These are phyloP conservation scores for Trichodelitschia bisporula DNA, from an alignment of 495 filamentous ascomycete genomes.

Conservation along the genomic window DNA sequence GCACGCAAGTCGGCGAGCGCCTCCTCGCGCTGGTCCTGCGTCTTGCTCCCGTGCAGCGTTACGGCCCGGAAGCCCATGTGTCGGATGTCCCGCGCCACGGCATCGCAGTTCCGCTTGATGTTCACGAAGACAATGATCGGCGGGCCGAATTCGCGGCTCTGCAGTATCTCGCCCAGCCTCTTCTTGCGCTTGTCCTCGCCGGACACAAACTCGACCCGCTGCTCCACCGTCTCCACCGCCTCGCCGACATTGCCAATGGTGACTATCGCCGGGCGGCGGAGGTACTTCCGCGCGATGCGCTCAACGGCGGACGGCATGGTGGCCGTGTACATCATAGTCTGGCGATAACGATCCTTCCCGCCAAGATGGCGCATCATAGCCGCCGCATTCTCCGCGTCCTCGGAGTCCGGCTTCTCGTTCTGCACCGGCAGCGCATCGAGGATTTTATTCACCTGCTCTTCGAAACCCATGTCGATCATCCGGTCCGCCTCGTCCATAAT, in stretches of 20 bases:
- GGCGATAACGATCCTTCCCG: conserved; percentile 70
- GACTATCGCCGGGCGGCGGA: conserved; percentile 80
- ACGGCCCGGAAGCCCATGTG: conserved; percentile 78
- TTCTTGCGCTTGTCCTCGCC: conserved; percentile 98
- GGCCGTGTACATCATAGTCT: conserved; percentile 99
- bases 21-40: conserved; percentile 91
- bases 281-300: conserved; percentile 86
- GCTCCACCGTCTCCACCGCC: conserved; percentile 96
- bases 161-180: conserved; percentile 73
- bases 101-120: conserved; percentile 98
- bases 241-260: conserved; percentile 88
- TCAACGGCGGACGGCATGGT: conserved; percentile 92
- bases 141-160: conserved; percentile 60
- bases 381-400: conserved; percentile 70
- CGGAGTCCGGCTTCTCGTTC: conserved; percentile 89
- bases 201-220: conserved; percentile 76
- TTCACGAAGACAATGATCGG: conserved; percentile 99
- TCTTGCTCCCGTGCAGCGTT: conserved; percentile 86
- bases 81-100: conserved; percentile 85
- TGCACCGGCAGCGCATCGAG: conserved; percentile 85
- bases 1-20: conserved; percentile 68
- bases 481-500: conserved; percentile 98
- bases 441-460: conserved; percentile 95
- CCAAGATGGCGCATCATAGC: conserved; percentile 67
- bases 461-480: conserved; percentile 98